Evolutionary conservation across 306 rosid genomes (phyloP).

Genomic region (Prosopis cineraria): DNA sequence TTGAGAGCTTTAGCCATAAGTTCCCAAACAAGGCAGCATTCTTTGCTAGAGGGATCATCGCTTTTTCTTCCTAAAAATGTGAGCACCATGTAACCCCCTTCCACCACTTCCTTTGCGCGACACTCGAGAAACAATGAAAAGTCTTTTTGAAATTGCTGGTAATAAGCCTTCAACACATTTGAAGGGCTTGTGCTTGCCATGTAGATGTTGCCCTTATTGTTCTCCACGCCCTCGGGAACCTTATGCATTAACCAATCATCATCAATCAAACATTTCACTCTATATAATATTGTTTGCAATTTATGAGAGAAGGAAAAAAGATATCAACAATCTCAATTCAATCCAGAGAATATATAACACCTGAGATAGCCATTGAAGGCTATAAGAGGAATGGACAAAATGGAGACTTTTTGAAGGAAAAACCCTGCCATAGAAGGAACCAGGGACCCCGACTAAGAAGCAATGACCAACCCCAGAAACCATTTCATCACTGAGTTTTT

Average conservation of each 20-base stretch:
- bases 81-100: conserved; percentile 57
- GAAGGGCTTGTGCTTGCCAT: conserved; percentile 53
- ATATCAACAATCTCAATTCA: not conserved
- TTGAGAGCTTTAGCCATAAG: conserved; percentile 57
- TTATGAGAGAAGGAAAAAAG: not conserved
- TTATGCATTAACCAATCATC: conserved; percentile 20
- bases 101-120: conserved; percentile 52
- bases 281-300: not conserved
- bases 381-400: conserved; percentile 48
- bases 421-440: conserved; percentile 56
- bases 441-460: conserved; percentile 49
- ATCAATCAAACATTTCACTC: not conserved
- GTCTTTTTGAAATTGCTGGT: conserved; percentile 55
- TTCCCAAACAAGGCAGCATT: conserved; percentile 61
- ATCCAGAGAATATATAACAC: not conserved
- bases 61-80: conserved; percentile 61
- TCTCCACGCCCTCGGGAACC: conserved; percentile 61
- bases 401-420: conserved; percentile 41
- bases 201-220: conserved; percentile 61
- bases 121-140: conserved; percentile 50
- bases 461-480: conserved; percentile 37
- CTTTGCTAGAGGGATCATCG: conserved; percentile 51
- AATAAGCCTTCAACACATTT: conserved; percentile 49
- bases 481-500: conserved; percentile 20
- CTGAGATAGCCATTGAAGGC: conserved; percentile 54